These are phyloP conservation scores for Vaccinium macrocarpon DNA, from an alignment of 148 eudicot species.

Conservation along the genomic window DNA sequence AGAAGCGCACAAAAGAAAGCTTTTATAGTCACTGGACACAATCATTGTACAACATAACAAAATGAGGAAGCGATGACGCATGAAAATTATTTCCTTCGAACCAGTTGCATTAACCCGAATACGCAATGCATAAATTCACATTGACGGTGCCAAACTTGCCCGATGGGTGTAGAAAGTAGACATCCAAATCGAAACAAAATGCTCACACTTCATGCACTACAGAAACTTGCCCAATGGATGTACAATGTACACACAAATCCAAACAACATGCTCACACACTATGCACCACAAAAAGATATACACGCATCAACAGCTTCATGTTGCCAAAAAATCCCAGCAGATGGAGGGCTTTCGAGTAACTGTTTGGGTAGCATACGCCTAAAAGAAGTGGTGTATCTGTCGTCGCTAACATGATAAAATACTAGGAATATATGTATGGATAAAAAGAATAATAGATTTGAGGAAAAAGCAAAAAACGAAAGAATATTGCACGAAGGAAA, in stretches of 20 bases:
- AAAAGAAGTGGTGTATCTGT: background rate
- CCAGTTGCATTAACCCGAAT: background rate
- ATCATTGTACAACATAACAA: background rate
- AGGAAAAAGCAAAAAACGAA: background rate
- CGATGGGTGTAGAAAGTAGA: background rate
- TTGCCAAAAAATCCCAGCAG: background rate
- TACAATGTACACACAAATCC: too few species aligned
- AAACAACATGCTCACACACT: too few species aligned
- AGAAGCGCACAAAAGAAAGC: background rate
- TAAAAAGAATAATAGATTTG: background rate
- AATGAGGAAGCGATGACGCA: background rate
- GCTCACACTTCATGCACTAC: too few species aligned
- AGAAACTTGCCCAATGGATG: too few species aligned
- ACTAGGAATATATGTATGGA: background rate
- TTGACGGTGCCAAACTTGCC: background rate
- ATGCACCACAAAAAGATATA: too few species aligned
- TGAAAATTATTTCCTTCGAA: background rate
- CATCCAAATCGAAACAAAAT: background rate
- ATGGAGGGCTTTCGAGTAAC: background rate
- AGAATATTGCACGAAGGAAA: background rate
- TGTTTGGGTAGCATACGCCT: background rate
- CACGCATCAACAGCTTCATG: background rate
- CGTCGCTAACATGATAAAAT: background rate
- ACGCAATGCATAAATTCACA: background rate
- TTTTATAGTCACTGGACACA: background rate